Conservation (phyloP, 768 basidiomycete genomes). For the Boletus coccyginus region DNA sequence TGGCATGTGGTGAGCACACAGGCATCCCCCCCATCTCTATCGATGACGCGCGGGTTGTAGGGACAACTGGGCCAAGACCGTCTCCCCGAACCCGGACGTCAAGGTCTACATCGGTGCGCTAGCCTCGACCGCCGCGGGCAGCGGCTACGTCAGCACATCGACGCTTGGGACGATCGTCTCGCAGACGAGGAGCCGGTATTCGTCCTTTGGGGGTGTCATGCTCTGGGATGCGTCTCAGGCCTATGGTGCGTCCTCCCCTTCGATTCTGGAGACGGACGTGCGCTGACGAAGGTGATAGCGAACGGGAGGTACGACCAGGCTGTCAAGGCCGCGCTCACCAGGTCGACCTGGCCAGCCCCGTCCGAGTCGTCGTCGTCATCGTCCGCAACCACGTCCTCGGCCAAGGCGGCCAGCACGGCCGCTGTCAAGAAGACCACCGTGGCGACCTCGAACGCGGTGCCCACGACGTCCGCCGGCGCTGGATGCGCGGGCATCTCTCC, state of each 20-base stretch:
- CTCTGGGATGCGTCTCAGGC: slow-evolving; percentile 47
- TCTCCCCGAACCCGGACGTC: slow-evolving; percentile 43
- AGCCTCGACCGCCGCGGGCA: slow-evolving; percentile 39
- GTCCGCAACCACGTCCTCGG: neutral
- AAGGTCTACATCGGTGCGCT: slow-evolving; percentile 51
- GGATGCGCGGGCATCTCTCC: slow-evolving; percentile 43
- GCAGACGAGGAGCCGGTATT: slow-evolving; percentile 34
- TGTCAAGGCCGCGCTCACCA: slow-evolving; percentile 40
- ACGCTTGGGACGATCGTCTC: slow-evolving; percentile 33
- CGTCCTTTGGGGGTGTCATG: slow-evolving; percentile 46
- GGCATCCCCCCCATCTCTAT: neutral
- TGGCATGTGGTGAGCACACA: slow-evolving; percentile 31
- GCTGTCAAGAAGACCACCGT: slow-evolving; percentile 5
- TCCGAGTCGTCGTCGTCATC: neutral
- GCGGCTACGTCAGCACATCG: slow-evolving; percentile 39
- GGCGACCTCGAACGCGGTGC: neutral
- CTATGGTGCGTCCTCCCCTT: slow-evolving; percentile 28
- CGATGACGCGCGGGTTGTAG: slow-evolving; percentile 17
- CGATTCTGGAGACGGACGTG: neutral
- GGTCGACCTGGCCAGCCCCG: slow-evolving; percentile 4
- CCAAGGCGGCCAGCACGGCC: neutral
- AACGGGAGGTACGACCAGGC: slow-evolving; percentile 43
- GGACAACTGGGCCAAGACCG: slow-evolving; percentile 45
- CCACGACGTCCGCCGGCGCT: slow-evolving; percentile 12
- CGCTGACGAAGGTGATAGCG: slow-evolving; percentile 20